phyloP scores from a whole-genome alignment of 108 stramenopile genomes.

The Aurantiochytrium sp. region DNA sequence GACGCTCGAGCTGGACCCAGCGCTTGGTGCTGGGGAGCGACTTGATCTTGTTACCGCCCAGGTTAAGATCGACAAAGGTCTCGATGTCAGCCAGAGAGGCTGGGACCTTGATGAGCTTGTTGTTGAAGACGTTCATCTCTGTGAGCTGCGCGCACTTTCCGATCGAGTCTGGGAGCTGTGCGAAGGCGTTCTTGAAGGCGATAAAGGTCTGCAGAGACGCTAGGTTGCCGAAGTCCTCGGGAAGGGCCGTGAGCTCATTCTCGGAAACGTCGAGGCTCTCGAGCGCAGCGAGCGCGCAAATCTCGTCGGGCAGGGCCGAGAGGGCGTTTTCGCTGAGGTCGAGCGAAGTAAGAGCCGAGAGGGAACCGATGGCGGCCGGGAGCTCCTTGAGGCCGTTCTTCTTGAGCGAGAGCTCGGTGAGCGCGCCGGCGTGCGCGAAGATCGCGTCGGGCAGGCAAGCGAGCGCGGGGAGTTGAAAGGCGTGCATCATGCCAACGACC shows the following conservation, averaged over 20 bases:
- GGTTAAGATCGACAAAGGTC: neutral
- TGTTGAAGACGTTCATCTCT: conserved; percentile 33
- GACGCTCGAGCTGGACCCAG: neutral
- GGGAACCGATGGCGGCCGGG: neutral
- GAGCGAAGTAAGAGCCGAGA: neutral
- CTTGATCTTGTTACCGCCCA: conserved; percentile 31
- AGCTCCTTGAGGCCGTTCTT: neutral
- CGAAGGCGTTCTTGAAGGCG: conserved; percentile 1
- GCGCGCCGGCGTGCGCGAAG: neutral
- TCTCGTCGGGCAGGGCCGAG: neutral
- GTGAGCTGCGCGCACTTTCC: neutral
- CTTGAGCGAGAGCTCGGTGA: neutral
- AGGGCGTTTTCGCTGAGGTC: conserved; percentile 18
- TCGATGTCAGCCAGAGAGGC: neutral
- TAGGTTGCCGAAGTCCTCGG: neutral
- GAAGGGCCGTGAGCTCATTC: neutral
- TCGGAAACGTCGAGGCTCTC: conserved; percentile 5
- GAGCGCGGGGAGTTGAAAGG: neutral
- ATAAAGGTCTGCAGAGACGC: neutral
- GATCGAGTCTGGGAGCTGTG: conserved; percentile 2
- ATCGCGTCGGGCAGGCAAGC: neutral
- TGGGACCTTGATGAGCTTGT: conserved; percentile 30
- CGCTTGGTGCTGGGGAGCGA: neutral
- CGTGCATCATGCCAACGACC: neutral
- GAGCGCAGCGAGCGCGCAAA: neutral